These are phyloP conservation scores for Phytophthora citrophthora DNA, from an alignment of 352 stramenopile species.

Conservation along the genomic window DNA sequence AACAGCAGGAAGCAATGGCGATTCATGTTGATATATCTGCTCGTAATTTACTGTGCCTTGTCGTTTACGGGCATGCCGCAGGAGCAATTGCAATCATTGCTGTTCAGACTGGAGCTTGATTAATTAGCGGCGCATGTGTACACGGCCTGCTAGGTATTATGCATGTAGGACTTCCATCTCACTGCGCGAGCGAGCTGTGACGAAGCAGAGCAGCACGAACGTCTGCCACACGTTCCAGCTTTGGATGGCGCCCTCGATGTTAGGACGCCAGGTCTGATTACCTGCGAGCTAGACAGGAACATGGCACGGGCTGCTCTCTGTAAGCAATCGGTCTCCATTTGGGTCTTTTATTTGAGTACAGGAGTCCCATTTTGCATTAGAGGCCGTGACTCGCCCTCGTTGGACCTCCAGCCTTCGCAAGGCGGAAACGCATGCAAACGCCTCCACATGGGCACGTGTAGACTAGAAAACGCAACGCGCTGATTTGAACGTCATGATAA, in stretches of 20 bases:
- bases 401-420: slow-evolving; percentile 9
- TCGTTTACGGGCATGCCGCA: no score
- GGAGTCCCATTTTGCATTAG: slow-evolving; percentile 3
- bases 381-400: slow-evolving; percentile 16
- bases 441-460: slow-evolving; percentile 4
- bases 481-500: neutral
- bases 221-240: neutral
- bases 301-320: slow-evolving; percentile 2
- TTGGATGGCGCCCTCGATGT: neutral
- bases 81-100: no score
- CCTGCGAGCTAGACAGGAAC: neutral
- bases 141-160: no score
- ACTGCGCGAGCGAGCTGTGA: no score
- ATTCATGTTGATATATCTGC: no score
- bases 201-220: neutral
- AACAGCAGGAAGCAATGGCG: no score
- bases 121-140: no score
- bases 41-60: no score
- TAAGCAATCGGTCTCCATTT: slow-evolving; percentile 10
- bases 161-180: no score
- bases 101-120: no score
- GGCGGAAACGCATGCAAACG: slow-evolving; percentile 15
- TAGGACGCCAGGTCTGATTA: slow-evolving; percentile 13
- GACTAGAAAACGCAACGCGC: slow-evolving; percentile 9
- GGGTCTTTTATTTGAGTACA: neutral